These are phyloP conservation scores for Auxenochlorella pyrenoidosa DNA, from an alignment of 139 green algal genomes.

Conservation along the genomic window DNA sequence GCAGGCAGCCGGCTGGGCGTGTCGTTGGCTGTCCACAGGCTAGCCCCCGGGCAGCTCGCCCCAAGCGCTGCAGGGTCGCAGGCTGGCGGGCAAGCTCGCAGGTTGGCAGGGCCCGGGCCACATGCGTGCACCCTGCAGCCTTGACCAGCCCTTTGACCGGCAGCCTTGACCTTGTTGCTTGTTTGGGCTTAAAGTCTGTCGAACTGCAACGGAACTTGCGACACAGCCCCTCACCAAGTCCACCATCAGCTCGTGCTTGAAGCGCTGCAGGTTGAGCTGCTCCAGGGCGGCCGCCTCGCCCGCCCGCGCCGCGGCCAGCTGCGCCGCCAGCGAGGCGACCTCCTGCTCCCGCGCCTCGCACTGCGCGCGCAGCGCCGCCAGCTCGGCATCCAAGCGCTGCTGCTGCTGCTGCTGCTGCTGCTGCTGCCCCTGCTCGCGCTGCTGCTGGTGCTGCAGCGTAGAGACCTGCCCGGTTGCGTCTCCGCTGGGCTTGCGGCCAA, in stretches of 20 bases:
- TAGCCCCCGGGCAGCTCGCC: no score
- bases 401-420: not conserved
- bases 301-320: not conserved
- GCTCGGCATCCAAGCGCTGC: not conserved
- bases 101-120: no score
- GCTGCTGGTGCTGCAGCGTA: not conserved
- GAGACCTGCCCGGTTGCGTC: not conserved
- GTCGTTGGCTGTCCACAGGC: no score
- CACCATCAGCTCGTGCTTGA: conserved; percentile 45
- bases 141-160: no score
- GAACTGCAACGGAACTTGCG: no score
- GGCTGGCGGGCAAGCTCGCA: no score
- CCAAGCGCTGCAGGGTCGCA: no score
- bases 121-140: no score
- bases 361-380: not conserved
- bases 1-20: no score
- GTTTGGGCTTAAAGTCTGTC: no score
- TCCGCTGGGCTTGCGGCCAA: not conserved
- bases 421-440: not conserved
- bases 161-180: no score
- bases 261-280: conserved; percentile 36
- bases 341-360: not conserved
- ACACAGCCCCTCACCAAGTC: conserved; percentile 38
- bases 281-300: not conserved
- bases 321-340: not conserved